Evolutionary conservation across 768 basidiomycete genomes (phyloP), one percentile per base, ranked within the genome.

Genomic region (Sutorius australiensis): DNA sequence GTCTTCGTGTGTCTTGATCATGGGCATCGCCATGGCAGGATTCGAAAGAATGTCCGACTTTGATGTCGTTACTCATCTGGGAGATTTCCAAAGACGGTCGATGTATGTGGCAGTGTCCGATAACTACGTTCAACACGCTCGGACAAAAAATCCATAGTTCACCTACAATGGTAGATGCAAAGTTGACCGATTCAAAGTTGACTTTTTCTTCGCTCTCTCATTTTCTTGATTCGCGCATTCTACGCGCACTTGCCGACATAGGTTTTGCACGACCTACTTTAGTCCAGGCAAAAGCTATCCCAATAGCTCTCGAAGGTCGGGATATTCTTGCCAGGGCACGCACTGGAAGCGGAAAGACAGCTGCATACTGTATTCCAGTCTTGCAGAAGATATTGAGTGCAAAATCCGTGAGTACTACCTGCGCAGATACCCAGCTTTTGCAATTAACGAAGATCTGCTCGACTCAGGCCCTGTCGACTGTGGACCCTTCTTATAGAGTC

Each of bases 301-400:
- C 95, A 1, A 79, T 95, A 16, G 92, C 95, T 1, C 79, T 99
- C 32, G 89, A 93, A 69, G 84, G 87, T 58, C 76, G 79, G 32
- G 97, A 99, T 69, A 89, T 99, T 49, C 83, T 99, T 31, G 95
- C 95, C 17, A 82, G 92, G 41, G 95, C 97, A 3, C 81, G 92
- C 31, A 99, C 97, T 3, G 97, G 97, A 16, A 94, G 91, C 52
- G 97, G 97, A 24, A 99, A 99, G 75, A 99, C 97, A 0, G 92
- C 89, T 4, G 93, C 97, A 3, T 99, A 99, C 67, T 92, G 90
- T 61, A 78, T 98, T 10, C 97, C 97, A 0, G 73, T 95, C 24
- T 75, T 92, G 0, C 94, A 98, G 67, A 95, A 92, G 68, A 84
- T 98, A 21, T 64, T 98, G 49, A 81, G 77, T 56, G 80, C 81